Percentiles rank a stretch among this genome's conserved stretches.
Evolutionary conservation across 2,329 filamentous ascomycete species (phyloP).

Genomic region (Penicillium sp.): DNA sequence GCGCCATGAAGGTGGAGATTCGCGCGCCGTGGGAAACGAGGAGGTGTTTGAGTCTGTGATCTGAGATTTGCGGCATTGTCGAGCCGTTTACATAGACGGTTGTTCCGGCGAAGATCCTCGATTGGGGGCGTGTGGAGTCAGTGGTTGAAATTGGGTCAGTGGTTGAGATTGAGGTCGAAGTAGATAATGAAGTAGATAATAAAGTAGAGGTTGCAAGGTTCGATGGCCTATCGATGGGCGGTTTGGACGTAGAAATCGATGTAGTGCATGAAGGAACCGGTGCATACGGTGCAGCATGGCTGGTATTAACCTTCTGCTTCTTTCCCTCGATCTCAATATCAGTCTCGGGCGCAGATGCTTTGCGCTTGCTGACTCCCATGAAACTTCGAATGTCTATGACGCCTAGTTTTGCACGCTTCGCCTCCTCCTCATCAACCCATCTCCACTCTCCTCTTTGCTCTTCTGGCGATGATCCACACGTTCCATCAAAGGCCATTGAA

Average conservation of each 20-base stretch:
- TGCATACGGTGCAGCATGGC: too few species aligned
- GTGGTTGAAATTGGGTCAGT: too few species aligned
- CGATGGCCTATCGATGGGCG: neutral
- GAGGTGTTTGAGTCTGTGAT: slow-evolving; percentile 79
- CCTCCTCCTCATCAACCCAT: slow-evolving; percentile 37
- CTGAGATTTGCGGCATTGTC: slow-evolving; percentile 75
- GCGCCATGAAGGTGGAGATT: slow-evolving; percentile 67
- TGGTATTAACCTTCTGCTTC: neutral
- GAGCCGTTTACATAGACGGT: slow-evolving; percentile 86
- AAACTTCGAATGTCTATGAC: slow-evolving; percentile 47
- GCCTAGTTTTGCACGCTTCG: slow-evolving; percentile 26
- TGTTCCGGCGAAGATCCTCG: slow-evolving; percentile 66
- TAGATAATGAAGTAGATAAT: neutral
- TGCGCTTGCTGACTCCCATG: slow-evolving; percentile 48
- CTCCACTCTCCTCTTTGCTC: slow-evolving; percentile 51
- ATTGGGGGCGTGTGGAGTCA: neutral
- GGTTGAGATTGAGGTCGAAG: slow-evolving; percentile 1
- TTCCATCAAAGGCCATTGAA: slow-evolving; percentile 17
- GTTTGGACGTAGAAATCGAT: too few species aligned
- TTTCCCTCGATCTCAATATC: slow-evolving; percentile 17
- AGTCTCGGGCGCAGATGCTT: slow-evolving; percentile 14
- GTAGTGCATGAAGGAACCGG: too few species aligned
- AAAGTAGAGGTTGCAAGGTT: neutral
- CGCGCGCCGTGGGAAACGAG: slow-evolving; percentile 71
- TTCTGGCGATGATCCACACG: neutral